Conservation (phyloP, 2,329 filamentous ascomycete species). For the Penicillium brasilianum region DNA sequence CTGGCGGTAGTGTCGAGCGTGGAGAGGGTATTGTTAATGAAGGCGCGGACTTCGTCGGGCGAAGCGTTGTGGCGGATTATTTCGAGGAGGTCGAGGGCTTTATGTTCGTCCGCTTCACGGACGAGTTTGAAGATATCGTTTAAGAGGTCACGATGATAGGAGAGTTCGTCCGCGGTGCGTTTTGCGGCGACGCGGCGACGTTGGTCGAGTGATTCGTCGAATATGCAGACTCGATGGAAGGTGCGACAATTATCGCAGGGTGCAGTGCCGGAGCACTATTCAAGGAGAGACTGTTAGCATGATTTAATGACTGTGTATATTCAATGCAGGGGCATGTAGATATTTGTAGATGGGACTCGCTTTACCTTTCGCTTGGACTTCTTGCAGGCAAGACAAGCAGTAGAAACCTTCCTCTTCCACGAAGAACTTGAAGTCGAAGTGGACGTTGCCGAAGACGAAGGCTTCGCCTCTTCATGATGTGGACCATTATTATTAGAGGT, state of each 20-base stretch:
- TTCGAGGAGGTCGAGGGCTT: slow-evolving; percentile 37
- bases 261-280: slow-evolving; percentile 42
- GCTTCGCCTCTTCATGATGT: slow-evolving; percentile 15
- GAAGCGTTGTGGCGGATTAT: slow-evolving; percentile 44
- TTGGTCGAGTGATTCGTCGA: slow-evolving; percentile 66
- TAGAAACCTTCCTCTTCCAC: slow-evolving; percentile 47
- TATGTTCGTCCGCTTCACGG: slow-evolving; percentile 38
- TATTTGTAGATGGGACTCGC: background rate
- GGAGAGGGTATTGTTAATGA: slow-evolving; percentile 39
- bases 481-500: slow-evolving; percentile 21
- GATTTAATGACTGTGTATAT: background rate
- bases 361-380: slow-evolving; percentile 48
- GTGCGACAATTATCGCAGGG: slow-evolving; percentile 48
- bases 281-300: background rate
- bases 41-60: slow-evolving; percentile 43
- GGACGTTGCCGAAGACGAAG: background rate
- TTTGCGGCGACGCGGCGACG: slow-evolving; percentile 48
- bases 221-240: slow-evolving; percentile 51
- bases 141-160: slow-evolving; percentile 46
- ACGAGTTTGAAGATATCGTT: slow-evolving; percentile 45
- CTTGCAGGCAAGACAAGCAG: slow-evolving; percentile 47
- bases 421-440: slow-evolving; percentile 9
- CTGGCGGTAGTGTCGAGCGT: slow-evolving; percentile 15
- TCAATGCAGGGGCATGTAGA: background rate
- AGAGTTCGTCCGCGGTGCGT: slow-evolving; percentile 47